phyloP scores from a whole-genome alignment of 2,329 filamentous ascomycete species.

The Trichoderma atroviride region DNA sequence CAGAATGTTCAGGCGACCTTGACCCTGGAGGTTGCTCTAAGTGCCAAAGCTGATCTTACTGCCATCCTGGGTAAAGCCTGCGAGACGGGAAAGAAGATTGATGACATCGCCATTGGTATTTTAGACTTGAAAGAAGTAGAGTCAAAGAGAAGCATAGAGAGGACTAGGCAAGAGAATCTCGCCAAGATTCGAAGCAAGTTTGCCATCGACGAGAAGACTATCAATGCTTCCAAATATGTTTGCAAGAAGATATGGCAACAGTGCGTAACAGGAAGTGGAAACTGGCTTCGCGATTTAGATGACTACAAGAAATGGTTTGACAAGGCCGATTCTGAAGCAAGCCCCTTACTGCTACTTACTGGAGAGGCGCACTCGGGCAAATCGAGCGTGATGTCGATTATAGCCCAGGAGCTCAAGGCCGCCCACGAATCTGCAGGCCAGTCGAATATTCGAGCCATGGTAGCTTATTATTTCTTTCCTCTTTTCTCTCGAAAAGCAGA shows the following conservation, averaged over 20 bases:
- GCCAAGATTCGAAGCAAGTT: background rate
- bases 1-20: background rate
- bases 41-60: background rate
- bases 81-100: constrained; percentile 4
- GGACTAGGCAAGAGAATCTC: background rate
- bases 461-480: background rate
- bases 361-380: background rate
- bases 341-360: background rate
- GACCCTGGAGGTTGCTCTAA: background rate
- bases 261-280: background rate
- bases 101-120: background rate
- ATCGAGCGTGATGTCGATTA: background rate
- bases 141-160: background rate
- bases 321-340: background rate
- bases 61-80: background rate
- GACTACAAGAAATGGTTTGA: background rate
- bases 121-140: background rate
- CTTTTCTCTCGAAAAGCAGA: background rate
- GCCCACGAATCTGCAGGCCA: background rate
- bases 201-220: background rate
- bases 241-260: constrained; percentile 4
- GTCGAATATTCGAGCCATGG: background rate
- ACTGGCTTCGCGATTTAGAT: background rate
- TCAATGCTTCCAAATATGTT: background rate
- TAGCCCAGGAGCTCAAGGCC: background rate